Conservation (phyloP, 1,284 basidiomycete genomes). For the Trametes versicolor region DNA sequence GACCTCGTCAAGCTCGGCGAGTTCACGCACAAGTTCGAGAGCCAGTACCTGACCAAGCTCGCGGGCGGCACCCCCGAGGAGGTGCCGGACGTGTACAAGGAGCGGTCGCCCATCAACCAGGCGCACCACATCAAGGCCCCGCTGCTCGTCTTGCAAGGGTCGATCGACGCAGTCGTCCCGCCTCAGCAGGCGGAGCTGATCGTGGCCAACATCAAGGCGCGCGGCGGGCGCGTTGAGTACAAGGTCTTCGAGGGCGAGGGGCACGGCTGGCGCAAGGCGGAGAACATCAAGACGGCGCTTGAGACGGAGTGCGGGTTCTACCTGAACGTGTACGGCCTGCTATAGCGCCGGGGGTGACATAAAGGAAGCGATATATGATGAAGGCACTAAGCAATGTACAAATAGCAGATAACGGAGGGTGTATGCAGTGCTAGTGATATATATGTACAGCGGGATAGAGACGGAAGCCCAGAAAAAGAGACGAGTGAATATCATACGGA, state of each 20-base stretch:
- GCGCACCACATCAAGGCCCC: constrained; percentile 58
- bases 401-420: background rate
- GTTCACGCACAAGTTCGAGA: constrained; percentile 66
- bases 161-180: constrained; percentile 55
- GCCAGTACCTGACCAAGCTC: constrained; percentile 53
- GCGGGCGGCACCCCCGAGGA: constrained; percentile 57
- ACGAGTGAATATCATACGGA: background rate
- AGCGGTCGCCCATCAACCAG: constrained; percentile 56
- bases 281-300: constrained; percentile 55
- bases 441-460: constrained; percentile 11
- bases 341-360: background rate
- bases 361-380: background rate
- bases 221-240: constrained; percentile 55
- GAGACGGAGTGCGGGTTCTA: constrained; percentile 54
- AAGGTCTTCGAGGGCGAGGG: constrained; percentile 62
- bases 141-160: constrained; percentile 61
- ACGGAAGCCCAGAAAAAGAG: background rate
- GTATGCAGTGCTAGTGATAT: constrained; percentile 12
- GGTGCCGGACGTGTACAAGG: constrained; percentile 55
- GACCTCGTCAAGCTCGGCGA: constrained; percentile 53
- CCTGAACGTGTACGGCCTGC: constrained; percentile 40
- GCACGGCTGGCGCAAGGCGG: constrained; percentile 60
- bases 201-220: constrained; percentile 50
- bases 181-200: constrained; percentile 61
- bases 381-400: background rate